Conservation (phyloP, 2,329 filamentous ascomycete genomes). For the Pseudofabraea citricarpa region DNA sequence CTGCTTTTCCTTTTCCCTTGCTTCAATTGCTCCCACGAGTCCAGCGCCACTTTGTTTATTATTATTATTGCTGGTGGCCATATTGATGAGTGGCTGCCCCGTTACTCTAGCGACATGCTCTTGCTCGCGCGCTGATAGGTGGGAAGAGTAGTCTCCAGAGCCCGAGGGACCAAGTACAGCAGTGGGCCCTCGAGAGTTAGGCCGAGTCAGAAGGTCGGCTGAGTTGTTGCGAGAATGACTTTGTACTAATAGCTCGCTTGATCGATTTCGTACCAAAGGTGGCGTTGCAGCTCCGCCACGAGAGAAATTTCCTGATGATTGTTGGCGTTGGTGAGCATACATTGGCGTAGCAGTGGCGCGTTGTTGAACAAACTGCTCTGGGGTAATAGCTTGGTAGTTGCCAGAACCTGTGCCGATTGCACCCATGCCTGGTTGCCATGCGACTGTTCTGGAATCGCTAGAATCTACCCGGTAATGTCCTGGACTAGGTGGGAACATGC, state of each 20-base stretch:
- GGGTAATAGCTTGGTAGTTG: conserved; percentile 48
- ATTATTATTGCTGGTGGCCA: conserved; percentile 38
- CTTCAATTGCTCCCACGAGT: conserved; percentile 74
- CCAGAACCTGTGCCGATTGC: conserved; percentile 42
- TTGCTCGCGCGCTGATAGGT: conserved; percentile 81
- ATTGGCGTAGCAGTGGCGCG: conserved; percentile 57
- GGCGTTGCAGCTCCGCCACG: conserved; percentile 38
- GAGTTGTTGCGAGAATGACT: conserved; percentile 43
- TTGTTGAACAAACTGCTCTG: conserved; percentile 82
- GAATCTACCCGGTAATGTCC: conserved; percentile 42
- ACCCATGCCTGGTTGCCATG: conserved; percentile 72
- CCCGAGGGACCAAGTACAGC: conserved; percentile 23
- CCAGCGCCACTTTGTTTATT: conserved; percentile 48
- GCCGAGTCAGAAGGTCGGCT: conserved; percentile 41
- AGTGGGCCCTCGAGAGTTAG: conserved; percentile 55
- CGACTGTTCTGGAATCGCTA: conserved; percentile 58
- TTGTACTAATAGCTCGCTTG: conserved; percentile 32
- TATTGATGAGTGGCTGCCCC: conserved; percentile 66
- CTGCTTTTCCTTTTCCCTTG: conserved; percentile 72
- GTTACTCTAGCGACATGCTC: conserved; percentile 83
- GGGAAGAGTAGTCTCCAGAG: conserved; percentile 44
- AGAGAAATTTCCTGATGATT: conserved; percentile 46
- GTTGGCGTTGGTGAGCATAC: conserved; percentile 54
- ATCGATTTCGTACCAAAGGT: conserved; percentile 36
- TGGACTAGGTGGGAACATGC: conserved; percentile 28